Evolutionary conservation across 768 basidiomycete species (phyloP), one percentile per base, ranked within the genome.

Genomic region (Leccinum disarticulatum): DNA sequence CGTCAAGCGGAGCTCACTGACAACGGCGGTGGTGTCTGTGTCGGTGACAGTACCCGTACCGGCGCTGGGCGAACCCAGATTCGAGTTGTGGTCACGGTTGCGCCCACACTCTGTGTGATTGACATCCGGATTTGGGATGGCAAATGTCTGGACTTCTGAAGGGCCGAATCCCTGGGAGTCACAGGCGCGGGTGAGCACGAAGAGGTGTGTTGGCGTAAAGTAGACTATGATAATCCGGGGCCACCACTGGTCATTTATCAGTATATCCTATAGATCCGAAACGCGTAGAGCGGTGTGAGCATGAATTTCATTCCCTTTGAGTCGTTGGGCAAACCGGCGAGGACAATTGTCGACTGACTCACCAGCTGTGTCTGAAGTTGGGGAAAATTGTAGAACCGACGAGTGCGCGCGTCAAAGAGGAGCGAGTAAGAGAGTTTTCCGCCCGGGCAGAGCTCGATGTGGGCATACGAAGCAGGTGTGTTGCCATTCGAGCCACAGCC

Each of bases 371-470:
- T 61, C 46, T 59, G 56, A 3, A 27, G 11, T 61, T 64, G 55
- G 9, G 67, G 67, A 25, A 64, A 61, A 25, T 66, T 69, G 60
- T 61, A 64, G 54, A 66, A 66, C n/a, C 28, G 65, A 36, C 64
- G 58, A 30, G 6, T 30, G 13, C 27, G 41, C 5, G 58, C 47
- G n/a, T n/a, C n/a, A n/a, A n/a, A n/a, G n/a, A n/a, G n/a, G n/a
- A n/a, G 56, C 0, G 64, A 57, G 9, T 63, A 52, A 17, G 35
- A 49, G 22, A 57, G 67, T 19, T 56, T 56, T 27, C 30, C 59
- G 7, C 49, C 9, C 3, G 56, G 8, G 52, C 51, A 54, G 41
- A 69, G 58, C 25, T 60, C 60, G 49, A 69, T 35, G 8, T 61
- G 59, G 6, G 33, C 61, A 17, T 64, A 69, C 36, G 15, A 38